phyloP scores from a whole-genome alignment of 148 eudicot species.

The Agrostemma githago region DNA sequence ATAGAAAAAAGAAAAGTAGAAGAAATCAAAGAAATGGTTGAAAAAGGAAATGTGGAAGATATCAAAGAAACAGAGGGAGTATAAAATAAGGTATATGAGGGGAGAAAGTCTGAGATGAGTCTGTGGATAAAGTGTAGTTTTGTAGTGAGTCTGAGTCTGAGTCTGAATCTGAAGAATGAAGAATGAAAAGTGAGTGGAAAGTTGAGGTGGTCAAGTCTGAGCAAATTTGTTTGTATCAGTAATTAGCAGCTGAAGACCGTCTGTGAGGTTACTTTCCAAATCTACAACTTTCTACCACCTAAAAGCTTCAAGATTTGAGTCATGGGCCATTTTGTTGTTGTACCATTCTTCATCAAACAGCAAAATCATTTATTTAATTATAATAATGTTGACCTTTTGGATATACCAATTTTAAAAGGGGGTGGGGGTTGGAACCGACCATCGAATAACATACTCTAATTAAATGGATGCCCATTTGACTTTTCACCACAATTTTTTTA shows the following conservation, averaged over 20 bases:
- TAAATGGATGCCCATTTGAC: background rate
- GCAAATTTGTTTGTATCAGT: background rate
- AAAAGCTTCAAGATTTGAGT: background rate
- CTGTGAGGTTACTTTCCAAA: background rate
- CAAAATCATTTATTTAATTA: background rate
- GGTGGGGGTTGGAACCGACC: constrained; percentile 4
- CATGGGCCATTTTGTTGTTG: background rate
- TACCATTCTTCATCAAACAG: background rate
- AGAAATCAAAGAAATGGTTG: too few species aligned
- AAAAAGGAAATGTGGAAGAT: too few species aligned
- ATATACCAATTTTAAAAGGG: background rate
- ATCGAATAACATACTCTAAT: background rate
- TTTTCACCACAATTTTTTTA: background rate
- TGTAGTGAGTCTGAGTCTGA: too few species aligned
- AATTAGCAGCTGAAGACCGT: background rate
- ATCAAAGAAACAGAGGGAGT: too few species aligned
- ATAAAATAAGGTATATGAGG: too few species aligned
- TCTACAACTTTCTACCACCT: background rate
- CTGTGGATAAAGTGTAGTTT: too few species aligned
- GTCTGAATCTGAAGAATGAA: too few species aligned
- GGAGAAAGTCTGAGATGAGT: too few species aligned
- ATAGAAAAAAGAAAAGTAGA: too few species aligned
- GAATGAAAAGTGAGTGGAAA: too few species aligned
- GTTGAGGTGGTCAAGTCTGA: too few species aligned
- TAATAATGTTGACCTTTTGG: constrained; percentile 1